Conservation (phyloP, 169 alveolate genomes). For the Plasmodium yoelii region DNA sequence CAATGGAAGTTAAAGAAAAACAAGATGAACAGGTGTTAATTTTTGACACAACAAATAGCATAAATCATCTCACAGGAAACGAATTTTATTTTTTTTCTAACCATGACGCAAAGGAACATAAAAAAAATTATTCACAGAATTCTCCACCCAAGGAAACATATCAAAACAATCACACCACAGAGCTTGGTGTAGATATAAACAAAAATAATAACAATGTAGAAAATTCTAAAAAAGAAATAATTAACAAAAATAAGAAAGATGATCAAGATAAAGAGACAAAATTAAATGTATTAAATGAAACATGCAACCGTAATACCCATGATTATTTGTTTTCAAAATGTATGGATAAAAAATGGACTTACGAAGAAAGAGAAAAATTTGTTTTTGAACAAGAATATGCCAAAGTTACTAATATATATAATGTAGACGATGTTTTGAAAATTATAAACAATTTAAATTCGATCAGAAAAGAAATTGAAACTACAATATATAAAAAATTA, state of each 20-base stretch:
- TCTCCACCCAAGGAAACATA: background rate
- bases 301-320: background rate
- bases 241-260: background rate
- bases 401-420: constrained; percentile 46
- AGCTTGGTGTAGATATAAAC: background rate
- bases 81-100: constrained; percentile 73
- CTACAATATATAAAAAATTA: constrained; percentile 56
- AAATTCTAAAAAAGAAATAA: background rate
- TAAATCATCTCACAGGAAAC: constrained; percentile 72
- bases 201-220: background rate
- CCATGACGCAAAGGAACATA: constrained; percentile 32
- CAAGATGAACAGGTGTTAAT: constrained; percentile 24
- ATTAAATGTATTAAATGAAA: background rate
- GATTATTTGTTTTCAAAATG: constrained; percentile 13
- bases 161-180: background rate
- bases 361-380: constrained; percentile 70
- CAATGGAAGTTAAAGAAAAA: constrained; percentile 41
- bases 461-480: constrained; percentile 76
- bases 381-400: constrained; percentile 60
- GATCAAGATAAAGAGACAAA: constrained; percentile 3
- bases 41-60: constrained; percentile 46
- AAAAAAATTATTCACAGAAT: background rate
- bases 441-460: constrained; percentile 74
- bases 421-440: constrained; percentile 71
- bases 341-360: background rate